Percentiles rank a stretch among this genome's conserved stretches.
phyloP scores from a whole-genome alignment of 1,284 basidiomycete species.

The Athelia psychrophila region DNA sequence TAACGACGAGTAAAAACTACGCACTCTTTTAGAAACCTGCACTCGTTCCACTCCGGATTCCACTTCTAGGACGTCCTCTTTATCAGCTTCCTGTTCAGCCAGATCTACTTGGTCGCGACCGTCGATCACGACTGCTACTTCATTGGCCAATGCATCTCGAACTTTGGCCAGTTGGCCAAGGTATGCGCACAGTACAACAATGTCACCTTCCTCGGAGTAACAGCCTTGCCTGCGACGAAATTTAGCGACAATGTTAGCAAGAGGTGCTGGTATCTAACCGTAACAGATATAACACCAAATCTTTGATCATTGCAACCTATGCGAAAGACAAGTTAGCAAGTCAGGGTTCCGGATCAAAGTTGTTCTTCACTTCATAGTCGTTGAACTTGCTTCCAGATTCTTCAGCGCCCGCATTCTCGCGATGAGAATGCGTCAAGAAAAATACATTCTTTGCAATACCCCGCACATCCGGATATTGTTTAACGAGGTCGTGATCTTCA shows the following conservation, averaged over 20 bases:
- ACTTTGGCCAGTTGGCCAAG: constrained; percentile 67
- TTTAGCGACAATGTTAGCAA: not conserved
- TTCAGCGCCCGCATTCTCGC: constrained; percentile 49
- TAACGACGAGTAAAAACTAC: too few species aligned
- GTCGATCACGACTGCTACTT: constrained; percentile 63
- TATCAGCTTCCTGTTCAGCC: constrained; percentile 43
- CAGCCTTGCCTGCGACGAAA: constrained; percentile 45
- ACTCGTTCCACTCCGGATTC: constrained; percentile 39
- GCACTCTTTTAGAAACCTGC: constrained; percentile 45
- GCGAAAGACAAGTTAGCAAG: not conserved
- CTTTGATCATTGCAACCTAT: constrained; percentile 67
- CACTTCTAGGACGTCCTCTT: constrained; percentile 28
- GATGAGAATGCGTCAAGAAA: constrained; percentile 55
- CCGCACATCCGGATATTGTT: constrained; percentile 47
- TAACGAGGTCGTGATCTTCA: constrained; percentile 52
- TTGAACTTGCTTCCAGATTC: constrained; percentile 66
- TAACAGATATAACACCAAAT: constrained; percentile 67
- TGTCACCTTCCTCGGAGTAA: constrained; percentile 61
- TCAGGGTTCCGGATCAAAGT: not conserved
- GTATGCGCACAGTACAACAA: constrained; percentile 75
- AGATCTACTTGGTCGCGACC: constrained; percentile 65
- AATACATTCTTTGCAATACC: constrained; percentile 59
- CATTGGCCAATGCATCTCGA: constrained; percentile 42
- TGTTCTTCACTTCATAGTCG: constrained; percentile 50
- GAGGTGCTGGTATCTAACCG: constrained; percentile 30